These are phyloP conservation scores for Prunus davidiana DNA, from an alignment of 306 rosid genomes.

Conservation along the genomic window DNA sequence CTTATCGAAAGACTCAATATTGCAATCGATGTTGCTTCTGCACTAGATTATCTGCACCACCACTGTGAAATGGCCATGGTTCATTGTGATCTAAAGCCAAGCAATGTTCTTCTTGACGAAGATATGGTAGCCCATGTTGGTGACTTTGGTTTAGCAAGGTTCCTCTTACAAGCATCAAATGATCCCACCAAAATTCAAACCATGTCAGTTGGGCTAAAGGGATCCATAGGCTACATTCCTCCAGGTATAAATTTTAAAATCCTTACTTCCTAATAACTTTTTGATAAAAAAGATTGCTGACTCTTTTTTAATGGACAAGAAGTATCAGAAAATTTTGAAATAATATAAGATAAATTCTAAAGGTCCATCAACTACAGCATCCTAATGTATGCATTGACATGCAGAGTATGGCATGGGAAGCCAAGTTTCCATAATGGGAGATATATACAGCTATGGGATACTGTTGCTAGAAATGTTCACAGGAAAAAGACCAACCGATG, in stretches of 20 bases:
- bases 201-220: background rate
- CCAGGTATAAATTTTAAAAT: too few species aligned
- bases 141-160: conserved; percentile 25
- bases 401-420: too few species aligned
- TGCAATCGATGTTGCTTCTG: conserved; percentile 5
- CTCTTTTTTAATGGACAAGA: too few species aligned
- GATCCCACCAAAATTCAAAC: background rate
- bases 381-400: too few species aligned
- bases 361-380: too few species aligned
- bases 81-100: too few species aligned
- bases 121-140: conserved; percentile 22
- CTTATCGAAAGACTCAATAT: conserved; percentile 20
- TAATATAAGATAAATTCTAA: background rate
- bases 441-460: conserved; percentile 32
- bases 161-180: conserved; percentile 16
- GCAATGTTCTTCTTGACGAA: background rate
- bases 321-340: too few species aligned
- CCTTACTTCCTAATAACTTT: too few species aligned
- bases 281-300: too few species aligned
- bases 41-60: conserved; percentile 31
- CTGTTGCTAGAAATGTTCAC: background rate
- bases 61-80: conserved; percentile 9
- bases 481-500: too few species aligned
- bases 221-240: background rate
- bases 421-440: conserved; percentile 20